A percentile compares a stretch with the other conserved stretches of the same genome.
These are phyloP conservation scores for Tetradesmus obliquus DNA, from an alignment of 139 green algal genomes.

Conservation along the genomic window DNA sequence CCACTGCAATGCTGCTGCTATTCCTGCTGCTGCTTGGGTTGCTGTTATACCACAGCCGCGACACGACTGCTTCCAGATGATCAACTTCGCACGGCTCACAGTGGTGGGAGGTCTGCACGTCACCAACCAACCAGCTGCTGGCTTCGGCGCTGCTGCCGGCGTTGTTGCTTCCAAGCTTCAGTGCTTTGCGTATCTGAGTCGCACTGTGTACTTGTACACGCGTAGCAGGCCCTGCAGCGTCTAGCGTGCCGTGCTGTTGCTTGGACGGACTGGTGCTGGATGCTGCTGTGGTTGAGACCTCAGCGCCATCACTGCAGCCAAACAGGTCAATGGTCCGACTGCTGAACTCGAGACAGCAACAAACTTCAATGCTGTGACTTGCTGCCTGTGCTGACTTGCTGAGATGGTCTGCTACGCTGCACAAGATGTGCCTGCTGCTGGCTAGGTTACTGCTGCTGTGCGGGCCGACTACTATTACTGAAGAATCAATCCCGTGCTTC, in stretches of 20 bases:
- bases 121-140: not conserved
- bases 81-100: not conserved
- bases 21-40: not conserved
- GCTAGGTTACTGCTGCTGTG: not conserved
- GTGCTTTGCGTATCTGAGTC: not conserved
- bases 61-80: not conserved
- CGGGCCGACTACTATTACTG: not conserved
- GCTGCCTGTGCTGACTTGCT: not conserved
- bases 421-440: not conserved
- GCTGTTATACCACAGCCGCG: not conserved
- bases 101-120: not conserved
- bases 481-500: not conserved
- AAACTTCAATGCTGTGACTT: not conserved
- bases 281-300: not conserved
- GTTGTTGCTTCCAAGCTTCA: not conserved
- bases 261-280: not conserved
- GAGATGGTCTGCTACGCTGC: not conserved
- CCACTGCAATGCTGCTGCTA: not conserved
- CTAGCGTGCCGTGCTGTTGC: not conserved
- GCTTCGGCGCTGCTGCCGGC: not conserved
- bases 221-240: not conserved
- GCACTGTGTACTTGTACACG: not conserved
- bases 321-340: not conserved
- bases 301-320: not conserved
- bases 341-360: not conserved